Evolutionary conservation across 768 basidiomycete genomes (phyloP).

Genomic region (Podaxis rugospora): DNA sequence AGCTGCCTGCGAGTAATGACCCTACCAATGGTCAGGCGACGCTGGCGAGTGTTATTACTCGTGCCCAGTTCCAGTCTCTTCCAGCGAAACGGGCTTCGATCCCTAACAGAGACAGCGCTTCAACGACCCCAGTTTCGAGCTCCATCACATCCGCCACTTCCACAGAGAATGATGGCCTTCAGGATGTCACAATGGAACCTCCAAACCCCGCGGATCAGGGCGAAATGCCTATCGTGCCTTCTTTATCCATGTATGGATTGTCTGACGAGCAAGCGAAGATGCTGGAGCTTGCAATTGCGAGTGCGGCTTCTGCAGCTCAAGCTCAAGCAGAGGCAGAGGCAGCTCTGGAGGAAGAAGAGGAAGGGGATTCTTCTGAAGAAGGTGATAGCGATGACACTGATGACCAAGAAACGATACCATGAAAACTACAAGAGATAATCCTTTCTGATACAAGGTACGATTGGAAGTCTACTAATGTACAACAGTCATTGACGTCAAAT

Average conservation of each 20-base stretch:
- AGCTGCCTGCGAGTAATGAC: constrained; percentile 29
- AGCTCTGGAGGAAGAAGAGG: constrained; percentile 67
- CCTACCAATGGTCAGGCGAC: constrained; percentile 60
- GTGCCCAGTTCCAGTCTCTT: constrained; percentile 54
- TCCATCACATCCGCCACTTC: constrained; percentile 12
- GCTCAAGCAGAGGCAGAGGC: constrained; percentile 79
- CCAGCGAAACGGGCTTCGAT: constrained; percentile 15
- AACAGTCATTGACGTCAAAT: constrained; percentile 6
- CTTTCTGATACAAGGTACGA: constrained; percentile 10
- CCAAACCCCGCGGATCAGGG: constrained; percentile 12
- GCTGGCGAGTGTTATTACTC: constrained; percentile 67
- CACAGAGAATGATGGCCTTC: constrained; percentile 15
- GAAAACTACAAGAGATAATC: constrained; percentile 5
- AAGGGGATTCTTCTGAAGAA: constrained; percentile 40
- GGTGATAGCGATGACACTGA: constrained; percentile 42
- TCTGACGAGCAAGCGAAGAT: constrained; percentile 69
- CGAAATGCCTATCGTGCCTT: constrained; percentile 22
- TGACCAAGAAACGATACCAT: constrained; percentile 18
- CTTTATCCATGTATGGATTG: constrained; percentile 64
- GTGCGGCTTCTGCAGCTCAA: constrained; percentile 69
- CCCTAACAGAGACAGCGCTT: constrained; percentile 10
- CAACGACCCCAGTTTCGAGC: constrained; percentile 12
- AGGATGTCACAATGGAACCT: constrained; percentile 10
- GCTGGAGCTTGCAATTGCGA: constrained; percentile 70
- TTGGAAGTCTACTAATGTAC: constrained; percentile 8